These are phyloP conservation scores for Hanseniaspora clermontiae DNA, from an alignment of 805 yeast species.

Conservation along the genomic window DNA sequence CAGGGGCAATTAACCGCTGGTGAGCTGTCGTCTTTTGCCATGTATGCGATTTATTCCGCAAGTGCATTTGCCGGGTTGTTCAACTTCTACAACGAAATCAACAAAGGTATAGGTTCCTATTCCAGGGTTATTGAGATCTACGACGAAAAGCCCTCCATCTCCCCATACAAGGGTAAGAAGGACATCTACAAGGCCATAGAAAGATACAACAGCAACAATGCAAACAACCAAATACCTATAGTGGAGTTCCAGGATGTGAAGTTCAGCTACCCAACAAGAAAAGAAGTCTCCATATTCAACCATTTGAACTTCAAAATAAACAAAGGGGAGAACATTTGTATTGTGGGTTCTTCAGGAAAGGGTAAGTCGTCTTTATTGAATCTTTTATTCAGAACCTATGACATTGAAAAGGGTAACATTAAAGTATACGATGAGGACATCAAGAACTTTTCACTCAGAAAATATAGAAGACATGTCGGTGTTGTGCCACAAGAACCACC, in stretches of 20 bases:
- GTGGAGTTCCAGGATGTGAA: constrained; percentile 50
- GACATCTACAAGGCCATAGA: constrained; percentile 22
- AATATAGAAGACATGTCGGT: constrained; percentile 65
- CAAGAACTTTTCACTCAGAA: constrained; percentile 52
- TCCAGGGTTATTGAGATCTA: constrained; percentile 78
- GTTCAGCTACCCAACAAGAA: constrained; percentile 78
- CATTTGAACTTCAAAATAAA: constrained; percentile 46
- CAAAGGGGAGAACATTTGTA: constrained; percentile 80
- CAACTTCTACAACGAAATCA: constrained; percentile 79
- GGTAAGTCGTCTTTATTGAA: constrained; percentile 87
- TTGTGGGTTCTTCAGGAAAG: constrained; percentile 95
- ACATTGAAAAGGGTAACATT: constrained; percentile 55
- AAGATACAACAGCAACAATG: constrained; percentile 18
- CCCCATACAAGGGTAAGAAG: constrained; percentile 48
- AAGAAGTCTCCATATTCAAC: constrained; percentile 52
- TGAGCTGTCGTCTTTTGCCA: constrained; percentile 80
- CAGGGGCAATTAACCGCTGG: constrained; percentile 71
- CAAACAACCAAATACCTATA: constrained; percentile 22
- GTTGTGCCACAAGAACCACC: constrained; percentile 89
- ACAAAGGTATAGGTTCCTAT: constrained; percentile 97
- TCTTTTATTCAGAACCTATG: constrained; percentile 69
- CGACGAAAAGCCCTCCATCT: constrained; percentile 61
- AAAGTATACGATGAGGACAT: constrained; percentile 53
- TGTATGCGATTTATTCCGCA: constrained; percentile 91
- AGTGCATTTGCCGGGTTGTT: constrained; percentile 85